Evolutionary conservation across 495 filamentous ascomycete genomes (phyloP).

Genomic region (Antarctomyces pellizariae): DNA sequence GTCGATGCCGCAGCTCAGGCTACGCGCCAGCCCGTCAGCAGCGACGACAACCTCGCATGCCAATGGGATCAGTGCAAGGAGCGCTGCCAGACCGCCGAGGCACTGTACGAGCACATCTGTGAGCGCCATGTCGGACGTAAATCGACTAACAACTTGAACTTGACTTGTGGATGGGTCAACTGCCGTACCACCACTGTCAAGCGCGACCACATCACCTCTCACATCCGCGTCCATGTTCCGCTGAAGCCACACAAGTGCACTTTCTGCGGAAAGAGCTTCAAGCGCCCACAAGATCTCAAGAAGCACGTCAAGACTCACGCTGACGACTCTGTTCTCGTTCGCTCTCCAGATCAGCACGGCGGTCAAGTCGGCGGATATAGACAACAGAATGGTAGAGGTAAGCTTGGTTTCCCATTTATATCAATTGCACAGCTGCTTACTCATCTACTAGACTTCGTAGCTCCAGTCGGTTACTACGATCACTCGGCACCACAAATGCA

Average conservation of each 20-base stretch:
- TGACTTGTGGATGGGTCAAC: slow-evolving; percentile 91
- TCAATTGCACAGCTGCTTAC: slow-evolving; percentile 14
- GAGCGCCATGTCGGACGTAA: slow-evolving; percentile 97
- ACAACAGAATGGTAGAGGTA: slow-evolving; percentile 28
- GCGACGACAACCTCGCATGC: slow-evolving; percentile 46
- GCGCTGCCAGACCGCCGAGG: slow-evolving; percentile 52
- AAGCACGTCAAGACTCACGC: slow-evolving; percentile 99
- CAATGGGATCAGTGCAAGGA: slow-evolving; percentile 77
- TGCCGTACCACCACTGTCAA: slow-evolving; percentile 96
- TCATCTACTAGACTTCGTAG: slow-evolving; percentile 28
- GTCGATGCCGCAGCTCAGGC: too few relatives aligned
- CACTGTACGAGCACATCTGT: slow-evolving; percentile 94
- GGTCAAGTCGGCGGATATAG: slow-evolving; percentile 34
- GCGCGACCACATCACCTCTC: slow-evolving; percentile 97
- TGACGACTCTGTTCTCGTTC: slow-evolving; percentile 77
- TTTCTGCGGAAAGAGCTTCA: slow-evolving; percentile 97
- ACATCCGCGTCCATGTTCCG: slow-evolving; percentile 94
- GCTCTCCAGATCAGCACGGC: slow-evolving; percentile 48
- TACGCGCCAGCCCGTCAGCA: too few relatives aligned
- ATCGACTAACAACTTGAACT: slow-evolving; percentile 93
- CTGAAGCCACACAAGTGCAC: slow-evolving; percentile 97
- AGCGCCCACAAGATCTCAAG: slow-evolving; percentile 95
- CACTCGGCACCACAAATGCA: slow-evolving; percentile 34
- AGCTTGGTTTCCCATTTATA: slow-evolving; percentile 12
- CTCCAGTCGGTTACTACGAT: slow-evolving; percentile 30